phyloP scores from a whole-genome alignment of 345 rosid species.

The Populus alba region DNA sequence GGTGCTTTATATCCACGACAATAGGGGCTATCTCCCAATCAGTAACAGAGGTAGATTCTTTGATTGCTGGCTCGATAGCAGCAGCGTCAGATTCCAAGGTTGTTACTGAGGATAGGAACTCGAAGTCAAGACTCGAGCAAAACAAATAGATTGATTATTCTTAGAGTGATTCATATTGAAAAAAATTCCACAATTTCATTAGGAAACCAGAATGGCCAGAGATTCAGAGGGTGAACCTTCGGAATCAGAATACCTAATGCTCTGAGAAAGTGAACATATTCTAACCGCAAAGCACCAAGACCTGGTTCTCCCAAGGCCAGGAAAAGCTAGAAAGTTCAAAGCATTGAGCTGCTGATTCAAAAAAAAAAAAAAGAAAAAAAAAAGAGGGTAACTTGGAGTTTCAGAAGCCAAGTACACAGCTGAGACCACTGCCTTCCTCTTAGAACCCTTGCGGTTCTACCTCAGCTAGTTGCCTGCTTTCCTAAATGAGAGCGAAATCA shows the following conservation, averaged over 20 bases:
- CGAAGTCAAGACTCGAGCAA: no score
- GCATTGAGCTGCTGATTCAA: slow-evolving; percentile 4
- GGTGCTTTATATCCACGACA: not conserved
- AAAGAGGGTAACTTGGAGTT: slow-evolving; percentile 2
- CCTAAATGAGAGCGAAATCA: not conserved
- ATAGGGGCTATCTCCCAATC: no score
- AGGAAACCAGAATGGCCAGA: not conserved
- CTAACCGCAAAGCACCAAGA: slow-evolving; percentile 4
- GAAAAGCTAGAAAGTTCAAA: not conserved
- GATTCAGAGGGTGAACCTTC: not conserved
- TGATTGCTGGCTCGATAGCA: no score
- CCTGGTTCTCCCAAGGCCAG: not conserved
- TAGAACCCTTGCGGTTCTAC: not conserved
- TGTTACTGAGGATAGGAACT: no score
- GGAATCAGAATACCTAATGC: not conserved
- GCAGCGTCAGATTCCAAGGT: no score
- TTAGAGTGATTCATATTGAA: not conserved
- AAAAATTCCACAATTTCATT: not conserved
- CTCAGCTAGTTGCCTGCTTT: not conserved
- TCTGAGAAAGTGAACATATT: slow-evolving; percentile 11
- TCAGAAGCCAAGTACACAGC: not conserved
- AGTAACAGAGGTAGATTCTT: no score
- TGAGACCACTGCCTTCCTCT: not conserved
- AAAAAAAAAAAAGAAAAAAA: not conserved
- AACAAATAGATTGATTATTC: not conserved